Conservation (phyloP, 345 rosid genomes). For the Eucalyptus lansdowneana region DNA sequence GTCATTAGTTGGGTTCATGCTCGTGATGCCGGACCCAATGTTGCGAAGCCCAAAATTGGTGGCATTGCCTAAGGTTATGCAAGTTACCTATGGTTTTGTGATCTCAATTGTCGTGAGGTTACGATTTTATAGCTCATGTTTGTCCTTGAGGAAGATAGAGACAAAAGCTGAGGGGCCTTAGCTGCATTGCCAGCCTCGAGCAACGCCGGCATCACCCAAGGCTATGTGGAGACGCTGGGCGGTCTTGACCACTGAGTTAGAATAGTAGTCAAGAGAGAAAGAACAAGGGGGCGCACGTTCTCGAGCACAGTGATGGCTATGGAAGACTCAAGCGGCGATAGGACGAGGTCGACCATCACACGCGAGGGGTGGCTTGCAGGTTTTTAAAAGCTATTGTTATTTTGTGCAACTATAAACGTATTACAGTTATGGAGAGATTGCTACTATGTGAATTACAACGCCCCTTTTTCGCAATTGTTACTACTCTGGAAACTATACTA, state of each 20-base stretch:
- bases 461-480: neutral
- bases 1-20: fast-evolving
- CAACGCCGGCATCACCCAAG: neutral
- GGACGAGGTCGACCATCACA: neutral
- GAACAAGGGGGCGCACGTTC: neutral
- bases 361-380: neutral
- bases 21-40: neutral
- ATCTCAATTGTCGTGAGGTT: neutral
- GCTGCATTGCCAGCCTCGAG: fast-evolving
- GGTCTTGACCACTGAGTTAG: neutral
- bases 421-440: neutral
- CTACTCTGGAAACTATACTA: fast-evolving
- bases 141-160: neutral
- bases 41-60: neutral
- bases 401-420: neutral
- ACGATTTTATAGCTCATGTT: fast-evolving
- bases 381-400: neutral
- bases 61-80: neutral
- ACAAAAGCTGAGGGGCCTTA: neutral
- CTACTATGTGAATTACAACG: neutral
- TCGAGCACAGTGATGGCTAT: neutral
- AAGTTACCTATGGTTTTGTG: fast-evolving
- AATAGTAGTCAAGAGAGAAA: neutral
- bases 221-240: neutral
- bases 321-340: neutral